These are phyloP conservation scores for Flaveria brownii DNA, from an alignment of 129 eudicot species.

Conservation along the genomic window DNA sequence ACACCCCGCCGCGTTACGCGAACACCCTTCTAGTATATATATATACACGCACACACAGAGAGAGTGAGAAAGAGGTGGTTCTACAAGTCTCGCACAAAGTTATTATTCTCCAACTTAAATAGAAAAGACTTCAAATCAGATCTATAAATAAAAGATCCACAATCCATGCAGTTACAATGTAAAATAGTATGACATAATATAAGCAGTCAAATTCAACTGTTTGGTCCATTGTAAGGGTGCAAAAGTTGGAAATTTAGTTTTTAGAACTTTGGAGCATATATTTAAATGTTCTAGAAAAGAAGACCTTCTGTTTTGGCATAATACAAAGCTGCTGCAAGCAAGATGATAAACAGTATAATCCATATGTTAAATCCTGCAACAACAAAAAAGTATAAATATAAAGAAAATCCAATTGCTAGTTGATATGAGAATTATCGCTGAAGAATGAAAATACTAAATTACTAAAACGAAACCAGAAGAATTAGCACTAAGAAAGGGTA, in stretches of 20 bases:
- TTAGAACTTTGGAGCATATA: not conserved
- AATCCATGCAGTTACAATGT: not conserved
- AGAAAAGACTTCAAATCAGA: not conserved
- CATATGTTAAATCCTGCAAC: slow-evolving; percentile 68
- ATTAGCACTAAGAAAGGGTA: slow-evolving; percentile 3
- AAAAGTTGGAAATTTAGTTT: not conserved
- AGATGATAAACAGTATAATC: slow-evolving; percentile 51
- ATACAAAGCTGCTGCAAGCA: slow-evolving; percentile 60
- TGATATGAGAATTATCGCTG: not conserved
- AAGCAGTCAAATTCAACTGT: not conserved
- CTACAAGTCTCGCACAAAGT: not conserved
- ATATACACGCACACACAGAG: too few relatives aligned
- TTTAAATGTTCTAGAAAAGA: slow-evolving; percentile 6
- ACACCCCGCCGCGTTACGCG: too few relatives aligned
- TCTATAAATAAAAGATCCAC: not conserved
- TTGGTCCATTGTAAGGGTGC: not conserved
- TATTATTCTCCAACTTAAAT: not conserved
- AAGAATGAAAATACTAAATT: not conserved
- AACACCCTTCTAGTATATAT: too few relatives aligned
- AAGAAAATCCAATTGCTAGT: slow-evolving; percentile 12
- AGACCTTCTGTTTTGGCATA: slow-evolving; percentile 44
- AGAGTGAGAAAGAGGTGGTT: too few relatives aligned
- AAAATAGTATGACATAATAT: not conserved
- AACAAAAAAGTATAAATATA: not conserved
- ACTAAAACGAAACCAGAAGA: not conserved